Conservation (phyloP, 352 stramenopile species). For the Globisporangium cystogenes region DNA sequence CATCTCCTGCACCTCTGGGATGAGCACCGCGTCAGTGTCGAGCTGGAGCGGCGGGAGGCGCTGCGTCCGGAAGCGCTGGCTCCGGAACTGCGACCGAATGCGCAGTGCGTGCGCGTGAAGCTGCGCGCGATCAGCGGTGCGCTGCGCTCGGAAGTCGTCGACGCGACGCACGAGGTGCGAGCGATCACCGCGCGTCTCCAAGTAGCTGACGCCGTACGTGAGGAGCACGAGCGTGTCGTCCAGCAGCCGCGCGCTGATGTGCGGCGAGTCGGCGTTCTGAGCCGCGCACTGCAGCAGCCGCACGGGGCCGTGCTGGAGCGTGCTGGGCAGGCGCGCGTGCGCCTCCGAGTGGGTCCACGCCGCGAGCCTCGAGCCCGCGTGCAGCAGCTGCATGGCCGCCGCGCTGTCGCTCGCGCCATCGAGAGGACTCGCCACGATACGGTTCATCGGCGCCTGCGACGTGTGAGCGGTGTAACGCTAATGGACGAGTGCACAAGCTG, state of each 20-base stretch:
- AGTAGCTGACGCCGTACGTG: slow-evolving; percentile 33
- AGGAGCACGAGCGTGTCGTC: slow-evolving; percentile 45
- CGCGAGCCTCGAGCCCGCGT: slow-evolving; percentile 15
- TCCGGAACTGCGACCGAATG: slow-evolving; percentile 29
- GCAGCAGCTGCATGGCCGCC: slow-evolving; percentile 20
- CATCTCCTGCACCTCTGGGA: slow-evolving; percentile 29
- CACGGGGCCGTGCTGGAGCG: slow-evolving; percentile 25
- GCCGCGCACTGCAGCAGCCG: slow-evolving; percentile 21
- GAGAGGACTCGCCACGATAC: slow-evolving; percentile 2
- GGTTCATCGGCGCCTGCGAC: slow-evolving; percentile 4
- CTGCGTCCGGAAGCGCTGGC: slow-evolving; percentile 43
- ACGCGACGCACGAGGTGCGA: slow-evolving; percentile 13
- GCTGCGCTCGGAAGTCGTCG: slow-evolving; percentile 4
- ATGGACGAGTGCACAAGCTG: too few relatives aligned
- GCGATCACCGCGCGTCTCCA: slow-evolving; percentile 19
- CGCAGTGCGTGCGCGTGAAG: slow-evolving; percentile 20
- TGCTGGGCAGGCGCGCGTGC: slow-evolving; percentile 18
- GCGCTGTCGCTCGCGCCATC: not conserved
- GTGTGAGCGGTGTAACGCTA: slow-evolving; percentile 6
- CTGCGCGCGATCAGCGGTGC: slow-evolving; percentile 8
- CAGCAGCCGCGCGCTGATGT: slow-evolving; percentile 27
- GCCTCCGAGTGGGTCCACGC: slow-evolving; percentile 18
- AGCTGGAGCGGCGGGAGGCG: slow-evolving; percentile 34
- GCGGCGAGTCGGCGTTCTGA: slow-evolving; percentile 24
- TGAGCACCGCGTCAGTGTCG: slow-evolving; percentile 27